Base-by-base conservation (phyloP, 164 flowering plant genomes). In the Platanus orientalis region DNA sequence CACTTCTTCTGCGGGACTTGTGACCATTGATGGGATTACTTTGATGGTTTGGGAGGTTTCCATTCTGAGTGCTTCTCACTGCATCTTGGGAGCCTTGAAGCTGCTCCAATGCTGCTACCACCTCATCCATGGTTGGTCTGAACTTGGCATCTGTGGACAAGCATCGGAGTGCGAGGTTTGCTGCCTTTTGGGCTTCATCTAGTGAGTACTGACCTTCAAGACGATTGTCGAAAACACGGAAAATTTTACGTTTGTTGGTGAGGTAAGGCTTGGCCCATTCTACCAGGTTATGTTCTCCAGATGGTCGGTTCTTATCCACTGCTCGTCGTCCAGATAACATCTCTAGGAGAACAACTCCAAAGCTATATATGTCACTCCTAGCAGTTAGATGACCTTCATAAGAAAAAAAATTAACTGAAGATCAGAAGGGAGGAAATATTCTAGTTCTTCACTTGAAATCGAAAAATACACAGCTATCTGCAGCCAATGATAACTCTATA, bases 311-410 rank as follows among this genome's bases (percentile, higher is more conserved):
- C 61, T 79, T 80, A 81, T 89, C 96, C 7, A 85, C 50, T 20
- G 83, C 85, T 63, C 83, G 76, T 49, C 78, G 74, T 21, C 97
- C 97, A 1, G 89, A 68, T 53, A 91, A 54, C 75, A 91, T 79
- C 74, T 91, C 97, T 2, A 87, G 79, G 3, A 91, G 80, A 26
- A 91, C 97, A 7, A 91, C 94, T 29, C 97, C 97, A 52, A 83
- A 89, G 71, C 97, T 89, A 71, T 85, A 91, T 20, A 91, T 80
- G 36, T 91, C 96, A 25, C 97, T 91, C 73, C 69, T 89, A 44
- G 79, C 60, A 29, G 87, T 84, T 20, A 87, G 66, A 68, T 84
- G 94, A 67, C 97, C 97, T 91, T 67, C 74, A 80, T n/a, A 69
- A 56, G 24, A 48, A 36, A 5, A 61, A 26, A 27, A 32, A 57